These are phyloP conservation scores for Alternaria postmessia DNA, from an alignment of 2,329 filamentous ascomycete genomes.

Conservation along the genomic window DNA sequence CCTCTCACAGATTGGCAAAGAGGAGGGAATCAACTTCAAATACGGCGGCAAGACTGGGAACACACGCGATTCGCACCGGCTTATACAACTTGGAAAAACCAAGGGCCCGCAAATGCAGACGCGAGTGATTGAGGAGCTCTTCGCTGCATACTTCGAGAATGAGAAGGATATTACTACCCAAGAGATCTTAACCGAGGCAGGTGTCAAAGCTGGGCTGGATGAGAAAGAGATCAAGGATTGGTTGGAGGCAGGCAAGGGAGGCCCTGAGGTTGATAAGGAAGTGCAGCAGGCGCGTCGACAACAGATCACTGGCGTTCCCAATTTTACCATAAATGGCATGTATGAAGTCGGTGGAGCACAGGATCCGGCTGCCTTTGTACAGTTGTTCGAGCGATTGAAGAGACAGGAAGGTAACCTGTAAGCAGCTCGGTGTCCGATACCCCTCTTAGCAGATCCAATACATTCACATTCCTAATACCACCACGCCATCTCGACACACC, in stretches of 20 bases:
- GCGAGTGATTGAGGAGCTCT: constrained; percentile 52
- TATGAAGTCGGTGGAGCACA: constrained; percentile 76
- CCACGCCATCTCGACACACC: background rate
- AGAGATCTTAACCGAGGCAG: constrained; percentile 52
- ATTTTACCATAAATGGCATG: constrained; percentile 74
- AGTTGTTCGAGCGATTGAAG: constrained; percentile 70
- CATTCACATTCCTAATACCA: background rate
- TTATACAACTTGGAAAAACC: constrained; percentile 70
- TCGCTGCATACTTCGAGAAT: constrained; percentile 56
- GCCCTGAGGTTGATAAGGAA: constrained; percentile 57
- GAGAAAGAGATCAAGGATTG: constrained; percentile 54
- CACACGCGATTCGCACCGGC: constrained; percentile 79
- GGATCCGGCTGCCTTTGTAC: constrained; percentile 71
- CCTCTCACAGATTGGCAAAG: constrained; percentile 65
- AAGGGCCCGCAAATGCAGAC: constrained; percentile 60
- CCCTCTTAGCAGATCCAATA: background rate
- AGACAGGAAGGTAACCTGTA: constrained; percentile 44
- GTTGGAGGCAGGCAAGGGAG: constrained; percentile 55
- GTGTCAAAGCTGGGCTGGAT: constrained; percentile 55
- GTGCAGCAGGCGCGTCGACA: constrained; percentile 55
- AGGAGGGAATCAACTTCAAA: constrained; percentile 76
- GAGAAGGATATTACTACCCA: constrained; percentile 57
- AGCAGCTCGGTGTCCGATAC: background rate
- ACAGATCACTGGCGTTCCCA: constrained; percentile 73
- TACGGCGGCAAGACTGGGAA: constrained; percentile 76